Evolutionary conservation across 495 filamentous ascomycete species (phyloP).

Genomic region (Terfezia claveryi): DNA sequence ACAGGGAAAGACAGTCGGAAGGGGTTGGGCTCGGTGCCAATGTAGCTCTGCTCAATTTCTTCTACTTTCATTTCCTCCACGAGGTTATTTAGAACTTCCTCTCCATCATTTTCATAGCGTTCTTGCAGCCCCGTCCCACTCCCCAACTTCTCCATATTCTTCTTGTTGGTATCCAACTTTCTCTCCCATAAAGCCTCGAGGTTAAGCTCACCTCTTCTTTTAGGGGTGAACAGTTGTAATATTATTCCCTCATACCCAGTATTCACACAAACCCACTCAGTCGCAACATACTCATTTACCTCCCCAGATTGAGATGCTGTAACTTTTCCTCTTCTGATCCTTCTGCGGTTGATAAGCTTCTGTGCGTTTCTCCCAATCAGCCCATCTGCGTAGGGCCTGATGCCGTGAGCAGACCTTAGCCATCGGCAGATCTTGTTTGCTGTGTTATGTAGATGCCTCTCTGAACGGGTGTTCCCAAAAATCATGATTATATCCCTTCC

Average conservation of each 20-base stretch:
- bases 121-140: slow-evolving; percentile 10
- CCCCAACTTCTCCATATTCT: slow-evolving; percentile 9
- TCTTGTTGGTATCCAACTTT: slow-evolving; percentile 17
- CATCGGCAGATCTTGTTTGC: slow-evolving; percentile 75
- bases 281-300: slow-evolving; percentile 45
- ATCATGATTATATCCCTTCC: slow-evolving; percentile 81
- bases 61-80: too few species aligned
- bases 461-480: slow-evolving; percentile 74
- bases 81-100: slow-evolving; percentile 7
- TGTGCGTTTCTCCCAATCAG: slow-evolving; percentile 74
- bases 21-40: slow-evolving; percentile 2
- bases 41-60: too few species aligned
- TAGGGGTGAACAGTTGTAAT: slow-evolving; percentile 74
- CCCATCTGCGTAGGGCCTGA: slow-evolving; percentile 63
- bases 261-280: slow-evolving; percentile 93
- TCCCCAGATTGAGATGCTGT: slow-evolving; percentile 34
- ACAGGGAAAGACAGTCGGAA: not conserved
- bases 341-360: slow-evolving; percentile 63
- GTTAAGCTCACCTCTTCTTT: slow-evolving; percentile 61
- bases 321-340: slow-evolving; percentile 55
- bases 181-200: slow-evolving; percentile 58
- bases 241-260: slow-evolving; percentile 48
- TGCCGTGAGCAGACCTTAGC: slow-evolving; percentile 47
- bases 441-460: slow-evolving; percentile 82
- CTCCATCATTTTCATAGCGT: slow-evolving; percentile 14